Evolutionary conservation across 2,329 filamentous ascomycete species (phyloP).

Genomic region (Incumbomyces lentus): DNA sequence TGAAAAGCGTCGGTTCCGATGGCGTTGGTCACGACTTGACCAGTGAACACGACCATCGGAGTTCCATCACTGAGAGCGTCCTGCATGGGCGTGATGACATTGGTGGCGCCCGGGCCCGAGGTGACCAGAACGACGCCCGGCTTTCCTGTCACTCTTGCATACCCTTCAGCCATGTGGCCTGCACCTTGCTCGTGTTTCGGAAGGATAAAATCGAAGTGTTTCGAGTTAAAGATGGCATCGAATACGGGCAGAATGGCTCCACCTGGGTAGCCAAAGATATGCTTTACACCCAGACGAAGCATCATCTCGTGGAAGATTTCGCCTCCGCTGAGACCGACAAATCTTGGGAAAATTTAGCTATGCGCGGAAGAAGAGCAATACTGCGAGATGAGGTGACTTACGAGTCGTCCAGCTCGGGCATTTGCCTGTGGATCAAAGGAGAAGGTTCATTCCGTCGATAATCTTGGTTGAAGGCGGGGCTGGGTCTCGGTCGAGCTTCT

Average conservation of each 20-base stretch:
- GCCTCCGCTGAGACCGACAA: slow-evolving; percentile 89
- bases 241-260: slow-evolving; percentile 96
- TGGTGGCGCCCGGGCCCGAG: slow-evolving; percentile 91
- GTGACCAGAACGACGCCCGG: slow-evolving; percentile 94
- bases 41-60: slow-evolving; percentile 89
- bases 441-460: slow-evolving; percentile 53
- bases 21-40: slow-evolving; percentile 79
- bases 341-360: slow-evolving; percentile 39
- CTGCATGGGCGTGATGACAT: slow-evolving; percentile 92
- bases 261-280: slow-evolving; percentile 88
- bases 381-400: slow-evolving; percentile 37
- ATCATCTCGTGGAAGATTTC: slow-evolving; percentile 99
- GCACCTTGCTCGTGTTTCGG: slow-evolving; percentile 95
- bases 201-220: slow-evolving; percentile 91
- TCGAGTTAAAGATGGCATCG: slow-evolving; percentile 97
- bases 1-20: slow-evolving; percentile 97
- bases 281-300: slow-evolving; percentile 81
- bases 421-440: slow-evolving; percentile 52
- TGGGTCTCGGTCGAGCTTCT: slow-evolving; percentile 49
- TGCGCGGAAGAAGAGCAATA: neutral
- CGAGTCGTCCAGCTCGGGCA: slow-evolving; percentile 68
- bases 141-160: slow-evolving; percentile 85
- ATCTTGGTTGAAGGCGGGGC: slow-evolving; percentile 49
- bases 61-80: slow-evolving; percentile 93
- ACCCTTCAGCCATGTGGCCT: slow-evolving; percentile 97